phyloP scores from a whole-genome alignment of 1,139 yeast species.

The Geotrichum armillariae region DNA sequence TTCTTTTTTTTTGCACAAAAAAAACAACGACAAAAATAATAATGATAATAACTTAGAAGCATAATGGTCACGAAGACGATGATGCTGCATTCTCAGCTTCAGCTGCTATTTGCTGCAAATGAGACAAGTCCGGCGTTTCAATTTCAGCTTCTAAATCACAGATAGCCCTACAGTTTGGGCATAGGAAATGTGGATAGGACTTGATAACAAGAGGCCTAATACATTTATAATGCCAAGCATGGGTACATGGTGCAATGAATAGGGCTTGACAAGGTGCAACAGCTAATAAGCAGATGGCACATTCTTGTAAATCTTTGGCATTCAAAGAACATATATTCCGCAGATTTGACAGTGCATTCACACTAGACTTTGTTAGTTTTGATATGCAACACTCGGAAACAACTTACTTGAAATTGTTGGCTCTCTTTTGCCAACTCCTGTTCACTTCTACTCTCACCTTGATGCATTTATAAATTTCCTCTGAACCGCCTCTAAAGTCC shows the following conservation, averaged over 20 bases:
- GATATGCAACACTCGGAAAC: neutral
- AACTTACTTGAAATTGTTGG: slow-evolving; percentile 62
- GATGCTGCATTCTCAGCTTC: neutral
- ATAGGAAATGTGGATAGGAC: slow-evolving; percentile 88
- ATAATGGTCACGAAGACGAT: neutral
- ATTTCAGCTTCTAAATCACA: slow-evolving; percentile 91
- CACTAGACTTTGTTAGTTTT: slow-evolving; percentile 11
- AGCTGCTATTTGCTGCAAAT: slow-evolving; percentile 7
- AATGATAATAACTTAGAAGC: neutral
- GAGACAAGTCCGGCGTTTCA: slow-evolving; percentile 42
- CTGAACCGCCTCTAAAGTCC: slow-evolving; percentile 95
- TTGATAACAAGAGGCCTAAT: slow-evolving; percentile 81
- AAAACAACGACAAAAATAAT: neutral
- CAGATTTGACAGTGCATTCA: slow-evolving; percentile 32
- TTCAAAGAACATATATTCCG: slow-evolving; percentile 29
- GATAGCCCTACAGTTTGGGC: slow-evolving; percentile 92
- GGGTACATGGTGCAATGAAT: slow-evolving; percentile 92
- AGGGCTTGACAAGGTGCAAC: slow-evolving; percentile 89
- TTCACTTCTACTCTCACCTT: slow-evolving; percentile 89
- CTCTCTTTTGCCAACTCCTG: slow-evolving; percentile 83
- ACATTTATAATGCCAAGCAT: slow-evolving; percentile 96
- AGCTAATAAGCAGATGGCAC: slow-evolving; percentile 84
- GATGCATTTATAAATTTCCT: slow-evolving; percentile 90
- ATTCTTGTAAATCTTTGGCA: slow-evolving; percentile 55
- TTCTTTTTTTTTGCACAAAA: neutral